Evolutionary conservation across 2,329 filamentous ascomycete genomes (phyloP), one percentile per base, ranked within the genome.

Genomic region (Thyridium curvatum): DNA sequence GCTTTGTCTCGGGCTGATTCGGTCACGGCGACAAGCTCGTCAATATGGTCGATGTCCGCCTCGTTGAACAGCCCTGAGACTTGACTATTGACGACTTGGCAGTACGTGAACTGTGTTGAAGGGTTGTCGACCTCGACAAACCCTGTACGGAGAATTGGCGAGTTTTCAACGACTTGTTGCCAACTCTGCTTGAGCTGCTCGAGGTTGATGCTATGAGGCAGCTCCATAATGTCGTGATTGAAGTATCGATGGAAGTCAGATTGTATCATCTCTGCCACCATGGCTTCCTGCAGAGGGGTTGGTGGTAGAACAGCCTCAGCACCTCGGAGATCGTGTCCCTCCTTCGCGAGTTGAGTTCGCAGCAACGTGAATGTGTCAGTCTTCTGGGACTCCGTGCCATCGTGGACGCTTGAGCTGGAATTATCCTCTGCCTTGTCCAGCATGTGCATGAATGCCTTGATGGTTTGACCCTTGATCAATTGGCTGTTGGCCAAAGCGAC

Each of bases 211-310:
- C 62, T 56, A 0, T 65, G 46, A 0, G 61, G 53, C 2, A 96
- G 47, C 45, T 79, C 72, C 16, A 94, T 65, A 3, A 91, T 61
- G 50, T 95, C 86, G 41, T 93, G 82, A 45, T 94, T 95, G 65
- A 88, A 94, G 55, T 97, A 97, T 46, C 80, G 74, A 10, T 69
- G 64, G 49, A 84, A 91, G 3, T 77, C 69, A 0, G 88, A 93
- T 13, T 77, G 69, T 0, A 88, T 47, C 85, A 94, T 94, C 43
- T 87, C 84, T 1, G 82, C 80, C 3, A 94, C 65, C 79, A 96
- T 88, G 2, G 83, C 82, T 56, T 96, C 88, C 60, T 97, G 90
- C 5, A 94, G 69, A 7, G 89, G 82, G 0, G 90, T 94, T 1
- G 83, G 74, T 0, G 89, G 89, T 3, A 93, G 61, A 3, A 91